Conservation (phyloP, 139 green algal species). For the Desmodesmus armatus region DNA sequence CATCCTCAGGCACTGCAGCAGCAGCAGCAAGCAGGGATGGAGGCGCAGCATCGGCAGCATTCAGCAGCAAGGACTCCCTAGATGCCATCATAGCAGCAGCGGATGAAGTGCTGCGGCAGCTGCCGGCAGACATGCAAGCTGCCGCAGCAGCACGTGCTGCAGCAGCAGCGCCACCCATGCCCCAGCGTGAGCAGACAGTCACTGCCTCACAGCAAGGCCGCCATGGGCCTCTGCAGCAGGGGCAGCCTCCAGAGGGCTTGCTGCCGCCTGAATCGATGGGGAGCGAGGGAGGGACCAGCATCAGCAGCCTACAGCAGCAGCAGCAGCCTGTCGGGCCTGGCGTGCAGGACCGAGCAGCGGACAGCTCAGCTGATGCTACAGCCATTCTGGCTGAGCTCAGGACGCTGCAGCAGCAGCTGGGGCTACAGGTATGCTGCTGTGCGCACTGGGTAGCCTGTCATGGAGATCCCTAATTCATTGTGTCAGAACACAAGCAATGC, state of each 20-base stretch:
- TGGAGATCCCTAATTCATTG: neutral
- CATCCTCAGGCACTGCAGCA: neutral
- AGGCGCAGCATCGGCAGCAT: neutral
- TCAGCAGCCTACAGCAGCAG: neutral
- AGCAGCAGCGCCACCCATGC: neutral
- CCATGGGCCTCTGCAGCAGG: neutral
- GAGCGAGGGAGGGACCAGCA: too few relatives aligned
- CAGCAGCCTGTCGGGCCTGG: conserved; percentile 6
- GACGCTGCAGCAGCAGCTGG: conserved; percentile 37
- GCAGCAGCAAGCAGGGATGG: neutral
- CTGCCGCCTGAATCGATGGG: neutral
- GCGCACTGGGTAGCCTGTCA: neutral
- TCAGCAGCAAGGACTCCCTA: conserved; percentile 22
- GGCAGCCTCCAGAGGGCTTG: neutral
- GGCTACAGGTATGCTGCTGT: conserved; percentile 10
- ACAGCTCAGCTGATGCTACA: conserved; percentile 19
- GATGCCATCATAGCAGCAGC: conserved; percentile 30
- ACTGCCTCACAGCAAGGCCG: too few relatives aligned
- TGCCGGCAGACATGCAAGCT: conserved; percentile 46
- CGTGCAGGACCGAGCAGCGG: neutral
- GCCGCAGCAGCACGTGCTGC: neutral
- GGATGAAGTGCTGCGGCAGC: conserved; percentile 40
- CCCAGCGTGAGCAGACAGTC: neutral
- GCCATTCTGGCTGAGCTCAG: conserved; percentile 30
- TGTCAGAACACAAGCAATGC: neutral